Evolutionary conservation across 345 rosid species (phyloP).

Genomic region (Kandelia obovata): DNA sequence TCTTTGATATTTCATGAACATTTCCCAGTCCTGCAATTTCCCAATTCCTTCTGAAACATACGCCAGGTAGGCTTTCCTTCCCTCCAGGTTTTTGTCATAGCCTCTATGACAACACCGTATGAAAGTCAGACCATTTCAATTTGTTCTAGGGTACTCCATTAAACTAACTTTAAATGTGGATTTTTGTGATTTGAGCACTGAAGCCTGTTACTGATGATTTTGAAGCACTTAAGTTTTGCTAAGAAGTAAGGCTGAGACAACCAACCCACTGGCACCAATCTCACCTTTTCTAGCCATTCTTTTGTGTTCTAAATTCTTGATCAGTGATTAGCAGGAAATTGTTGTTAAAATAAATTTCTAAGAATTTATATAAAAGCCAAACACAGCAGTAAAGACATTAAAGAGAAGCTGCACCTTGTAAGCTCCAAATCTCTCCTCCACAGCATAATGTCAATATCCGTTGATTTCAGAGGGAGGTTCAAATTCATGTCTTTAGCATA

Average conservation of each 20-base stretch:
- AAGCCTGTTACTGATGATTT: no score
- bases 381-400: background rate
- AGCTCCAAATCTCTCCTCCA: conserved; percentile 52
- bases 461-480: conserved; percentile 51
- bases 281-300: background rate
- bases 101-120: conserved; percentile 22
- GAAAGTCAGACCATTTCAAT: background rate
- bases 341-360: background rate
- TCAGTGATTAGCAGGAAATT: background rate
- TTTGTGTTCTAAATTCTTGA: background rate
- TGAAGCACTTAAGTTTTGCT: no score
- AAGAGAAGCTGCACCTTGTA: conserved; percentile 38
- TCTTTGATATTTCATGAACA: conserved; percentile 60
- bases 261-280: no score
- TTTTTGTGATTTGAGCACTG: no score
- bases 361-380: background rate
- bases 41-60: conserved; percentile 73
- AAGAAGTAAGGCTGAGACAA: no score
- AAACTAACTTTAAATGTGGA: no score
- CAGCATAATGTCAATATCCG: conserved; percentile 44
- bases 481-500: conserved; percentile 58
- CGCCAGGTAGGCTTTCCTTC: conserved; percentile 54
- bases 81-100: conserved; percentile 32
- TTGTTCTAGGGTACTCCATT: background rate
- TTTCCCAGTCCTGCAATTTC: conserved; percentile 53